Evolutionary conservation across 495 filamentous ascomycete genomes (phyloP).

Genomic region (Annulohypoxylon bovei): DNA sequence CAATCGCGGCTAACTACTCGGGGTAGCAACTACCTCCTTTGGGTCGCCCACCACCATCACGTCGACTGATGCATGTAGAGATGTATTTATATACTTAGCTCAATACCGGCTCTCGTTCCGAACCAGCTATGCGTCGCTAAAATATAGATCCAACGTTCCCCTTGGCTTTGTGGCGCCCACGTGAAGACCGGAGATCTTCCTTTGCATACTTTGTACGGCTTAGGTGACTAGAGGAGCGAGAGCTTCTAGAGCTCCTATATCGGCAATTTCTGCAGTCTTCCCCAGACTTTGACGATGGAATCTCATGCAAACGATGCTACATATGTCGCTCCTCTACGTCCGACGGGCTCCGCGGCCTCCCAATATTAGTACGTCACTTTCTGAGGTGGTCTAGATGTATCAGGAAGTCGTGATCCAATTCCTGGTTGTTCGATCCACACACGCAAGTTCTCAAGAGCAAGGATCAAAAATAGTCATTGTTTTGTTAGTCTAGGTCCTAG

Average conservation of each 20-base stretch:
- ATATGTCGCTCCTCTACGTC: background rate
- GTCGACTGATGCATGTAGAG: background rate
- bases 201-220: background rate
- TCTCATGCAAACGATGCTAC: background rate
- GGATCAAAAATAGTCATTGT: background rate
- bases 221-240: background rate
- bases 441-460: background rate
- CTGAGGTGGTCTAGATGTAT: background rate
- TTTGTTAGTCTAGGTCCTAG: background rate
- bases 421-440: background rate
- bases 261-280: conserved; percentile 3
- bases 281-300: background rate
- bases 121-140: background rate
- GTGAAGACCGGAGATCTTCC: background rate
- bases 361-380: background rate
- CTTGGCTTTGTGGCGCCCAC: conserved; percentile 4
- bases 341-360: background rate
- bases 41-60: background rate
- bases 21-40: background rate
- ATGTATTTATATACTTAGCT: background rate
- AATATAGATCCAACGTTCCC: conserved; percentile 1
- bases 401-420: background rate
- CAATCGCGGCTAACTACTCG: background rate
- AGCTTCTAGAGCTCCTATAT: conserved; percentile 22
- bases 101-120: background rate